Base-by-base conservation (phyloP, 192 early-diverging fungal genomes). In the Umbelopsis sp. region DNA sequence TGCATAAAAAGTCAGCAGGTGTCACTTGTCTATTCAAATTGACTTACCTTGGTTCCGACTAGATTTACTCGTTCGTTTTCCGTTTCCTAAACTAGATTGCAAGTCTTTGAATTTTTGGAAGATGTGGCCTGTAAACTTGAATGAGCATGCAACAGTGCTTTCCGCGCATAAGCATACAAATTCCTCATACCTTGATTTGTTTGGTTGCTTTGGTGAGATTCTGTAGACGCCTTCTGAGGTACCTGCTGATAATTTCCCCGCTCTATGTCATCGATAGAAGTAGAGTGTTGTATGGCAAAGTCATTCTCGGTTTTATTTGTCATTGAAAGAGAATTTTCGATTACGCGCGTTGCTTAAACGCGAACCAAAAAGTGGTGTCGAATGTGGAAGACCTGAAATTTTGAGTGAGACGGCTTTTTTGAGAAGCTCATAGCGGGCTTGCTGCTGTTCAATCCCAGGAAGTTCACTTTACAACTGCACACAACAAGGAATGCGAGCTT, bases 401-500 rank as follows among this genome's bases (percentile, higher is more conserved):
- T 41, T 41, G 38, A 41, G 12, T 6, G 38, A 41, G 38, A 41
- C 38, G 38, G 38, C 38, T 41, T 41, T 41, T 41, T 11, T 1
- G 12, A 38, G 12, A 8, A 24, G 25, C 22, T 53, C 26, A 8
- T 53, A 12, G 20, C 24, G 52, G 24, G 52, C 22, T 24, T 53
- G 24, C 24, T 53, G 25, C 5, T 5, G 52, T 53, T 22, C 52
- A 26, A 25, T 22, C 22, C n/a, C 25, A 51, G 4, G 6, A 24
- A 4, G 22, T 7, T 24, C 52, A 24, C 22, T 53, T 26, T n/a
- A n/a, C n/a, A 24, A 26, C 52, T 4, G 8, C 9, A 26, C 52
- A 22, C 24, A 7, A 24, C 2, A 14, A 12, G 2, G 26, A 62
- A 81, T 81, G 79, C 65, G 50, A 16, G 84, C 90, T 4, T 94